Evolutionary conservation across 1,284 basidiomycete genomes (phyloP).

Genomic region (Lentinula novae-zelandiae): DNA sequence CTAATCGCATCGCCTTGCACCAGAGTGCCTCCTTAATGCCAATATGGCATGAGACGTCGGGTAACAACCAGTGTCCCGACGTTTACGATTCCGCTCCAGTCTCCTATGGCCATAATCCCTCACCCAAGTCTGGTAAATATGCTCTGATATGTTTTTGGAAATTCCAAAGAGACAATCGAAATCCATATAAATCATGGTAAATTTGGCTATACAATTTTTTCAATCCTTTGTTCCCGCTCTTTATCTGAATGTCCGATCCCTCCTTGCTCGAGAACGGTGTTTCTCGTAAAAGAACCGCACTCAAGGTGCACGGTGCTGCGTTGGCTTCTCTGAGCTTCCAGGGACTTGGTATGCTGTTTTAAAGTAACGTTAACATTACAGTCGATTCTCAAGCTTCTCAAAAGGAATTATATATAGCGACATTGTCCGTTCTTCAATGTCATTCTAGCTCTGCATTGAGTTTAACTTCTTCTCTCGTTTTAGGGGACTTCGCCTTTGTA

Average conservation of each 20-base stretch:
- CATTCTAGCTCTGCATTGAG: background rate
- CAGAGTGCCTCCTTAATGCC: too few species aligned
- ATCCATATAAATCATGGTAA: background rate
- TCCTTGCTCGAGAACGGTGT: constrained; percentile 24
- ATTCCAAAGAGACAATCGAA: background rate
- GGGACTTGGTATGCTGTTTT: constrained; percentile 30
- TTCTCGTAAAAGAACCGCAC: constrained; percentile 25
- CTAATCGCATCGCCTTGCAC: too few species aligned
- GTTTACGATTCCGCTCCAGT: background rate
- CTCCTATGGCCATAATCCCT: constrained; percentile 30
- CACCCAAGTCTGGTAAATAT: constrained; percentile 11
- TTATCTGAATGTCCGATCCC: constrained; percentile 18
- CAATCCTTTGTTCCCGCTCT: background rate
- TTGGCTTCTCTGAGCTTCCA: constrained; percentile 31
- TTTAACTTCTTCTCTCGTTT: background rate
- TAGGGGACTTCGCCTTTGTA: constrained; percentile 56
- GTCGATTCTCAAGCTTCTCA: background rate
- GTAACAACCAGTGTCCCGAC: background rate
- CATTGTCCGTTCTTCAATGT: constrained; percentile 25
- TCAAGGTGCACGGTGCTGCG: constrained; percentile 29
- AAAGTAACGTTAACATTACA: background rate
- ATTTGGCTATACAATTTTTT: background rate
- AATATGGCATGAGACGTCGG: background rate
- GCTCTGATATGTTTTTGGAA: too few species aligned
- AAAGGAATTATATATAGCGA: constrained; percentile 67